These are phyloP conservation scores for Aspergillus sp. DNA, from an alignment of 2,329 filamentous ascomycete species.

Conservation along the genomic window DNA sequence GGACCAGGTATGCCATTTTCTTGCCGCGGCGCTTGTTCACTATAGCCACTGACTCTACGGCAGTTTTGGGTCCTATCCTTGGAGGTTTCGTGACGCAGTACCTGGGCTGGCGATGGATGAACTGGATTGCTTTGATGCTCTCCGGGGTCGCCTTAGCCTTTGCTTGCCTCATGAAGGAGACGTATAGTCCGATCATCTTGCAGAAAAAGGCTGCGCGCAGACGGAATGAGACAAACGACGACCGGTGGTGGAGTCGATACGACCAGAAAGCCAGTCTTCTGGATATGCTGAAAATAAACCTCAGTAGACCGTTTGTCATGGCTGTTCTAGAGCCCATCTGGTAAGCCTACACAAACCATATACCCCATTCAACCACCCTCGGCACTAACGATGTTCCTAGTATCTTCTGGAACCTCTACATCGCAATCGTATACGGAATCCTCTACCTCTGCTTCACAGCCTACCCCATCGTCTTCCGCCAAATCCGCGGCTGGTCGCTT, in stretches of 20 bases:
- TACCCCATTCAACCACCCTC: not conserved
- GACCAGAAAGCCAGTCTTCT: conserved; percentile 68
- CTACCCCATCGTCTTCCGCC: conserved; percentile 79
- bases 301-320: conserved; percentile 76
- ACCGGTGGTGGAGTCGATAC: conserved; percentile 76
- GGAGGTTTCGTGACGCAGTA: conserved; percentile 72
- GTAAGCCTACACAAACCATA: conserved; percentile 40
- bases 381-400: conserved; percentile 37
- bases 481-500: conserved; percentile 73
- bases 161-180: conserved; percentile 67
- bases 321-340: conserved; percentile 82
- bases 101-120: conserved; percentile 84
- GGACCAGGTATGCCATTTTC: conserved; percentile 52
- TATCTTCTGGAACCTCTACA: conserved; percentile 72
- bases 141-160: conserved; percentile 61
- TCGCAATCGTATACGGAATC: conserved; percentile 78
- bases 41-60: conserved; percentile 2
- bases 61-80: conserved; percentile 65
- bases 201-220: conserved; percentile 63
- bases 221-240: conserved; percentile 68
- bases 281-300: conserved; percentile 69
- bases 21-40: not conserved
- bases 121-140: conserved; percentile 76
- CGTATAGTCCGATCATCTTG: conserved; percentile 71
- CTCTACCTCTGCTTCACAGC: conserved; percentile 89